Evolutionary conservation across 108 stramenopile species (phyloP).

Genomic region (Discostella pseudostelligera): DNA sequence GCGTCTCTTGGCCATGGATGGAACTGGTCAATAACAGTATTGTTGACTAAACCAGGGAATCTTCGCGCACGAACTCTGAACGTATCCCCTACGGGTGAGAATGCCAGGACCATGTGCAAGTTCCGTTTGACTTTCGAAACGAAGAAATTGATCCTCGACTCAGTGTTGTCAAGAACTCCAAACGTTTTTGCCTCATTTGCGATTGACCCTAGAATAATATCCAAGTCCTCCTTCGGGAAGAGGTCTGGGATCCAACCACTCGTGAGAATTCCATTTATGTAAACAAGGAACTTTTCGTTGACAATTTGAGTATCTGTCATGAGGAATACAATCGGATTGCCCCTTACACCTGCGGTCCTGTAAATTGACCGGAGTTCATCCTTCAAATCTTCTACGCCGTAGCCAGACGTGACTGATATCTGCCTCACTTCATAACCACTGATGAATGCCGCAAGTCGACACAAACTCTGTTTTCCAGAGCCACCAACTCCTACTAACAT

Average conservation of each 20-base stretch:
- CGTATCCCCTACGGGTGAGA: slow-evolving; percentile 86
- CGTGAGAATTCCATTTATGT: slow-evolving; percentile 87
- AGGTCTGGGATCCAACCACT: slow-evolving; percentile 89
- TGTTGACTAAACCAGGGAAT: slow-evolving; percentile 90
- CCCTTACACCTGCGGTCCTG: slow-evolving; percentile 68
- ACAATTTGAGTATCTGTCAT: slow-evolving; percentile 92
- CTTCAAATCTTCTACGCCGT: slow-evolving; percentile 75
- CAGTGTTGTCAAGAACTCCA: slow-evolving; percentile 75
- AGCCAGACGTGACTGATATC: slow-evolving; percentile 71
- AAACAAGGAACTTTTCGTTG: slow-evolving; percentile 85
- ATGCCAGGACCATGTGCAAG: slow-evolving; percentile 84
- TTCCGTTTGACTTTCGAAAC: slow-evolving; percentile 72
- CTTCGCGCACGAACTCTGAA: slow-evolving; percentile 85
- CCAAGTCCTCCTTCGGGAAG: slow-evolving; percentile 86
- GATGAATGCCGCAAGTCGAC: slow-evolving; percentile 84
- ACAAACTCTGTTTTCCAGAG: slow-evolving; percentile 82
- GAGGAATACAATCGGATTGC: slow-evolving; percentile 74
- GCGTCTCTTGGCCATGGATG: slow-evolving; percentile 92
- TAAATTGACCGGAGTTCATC: slow-evolving; percentile 83
- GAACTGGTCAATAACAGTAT: slow-evolving; percentile 85
- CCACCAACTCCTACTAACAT: slow-evolving; percentile 93
- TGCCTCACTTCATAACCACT: slow-evolving; percentile 82
- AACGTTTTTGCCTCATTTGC: slow-evolving; percentile 80
- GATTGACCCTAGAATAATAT: slow-evolving; percentile 66
- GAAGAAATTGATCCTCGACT: slow-evolving; percentile 72